Evolutionary conservation across 2,329 filamentous ascomycete genomes (phyloP), one percentile per base, ranked within the genome.

Genomic region (Zasmidium citrigriseum): DNA sequence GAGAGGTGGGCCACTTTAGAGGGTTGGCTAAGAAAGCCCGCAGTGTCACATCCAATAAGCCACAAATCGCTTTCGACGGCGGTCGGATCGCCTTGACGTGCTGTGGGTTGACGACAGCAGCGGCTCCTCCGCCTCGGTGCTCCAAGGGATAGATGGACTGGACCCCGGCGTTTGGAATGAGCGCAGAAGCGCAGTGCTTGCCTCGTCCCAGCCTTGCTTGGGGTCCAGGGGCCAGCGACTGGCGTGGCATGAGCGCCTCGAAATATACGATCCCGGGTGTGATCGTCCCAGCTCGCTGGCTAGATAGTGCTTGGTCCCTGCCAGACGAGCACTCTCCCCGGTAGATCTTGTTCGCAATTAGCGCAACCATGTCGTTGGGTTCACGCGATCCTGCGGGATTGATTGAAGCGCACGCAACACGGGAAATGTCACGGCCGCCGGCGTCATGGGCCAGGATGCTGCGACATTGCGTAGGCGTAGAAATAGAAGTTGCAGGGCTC

Each of bases 221-320:
- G n/a, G n/a, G n/a, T 41, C 7, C 14, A n/a, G 27, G 14, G 16
- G 34, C 34, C 34, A 4, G 18, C 34, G 34, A 41, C 7, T 41
- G 34, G 34, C 12, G 12, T 41, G 14, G 34, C 7, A n/a, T 41
- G 34, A 10, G 16, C 34, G 54, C 55, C 18, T 24, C 46, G 54
- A 45, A 54, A 54, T 50, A 49, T 41, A 53, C 27, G 24, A 60
- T 46, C 55, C 59, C 50, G 55, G 59, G 38, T 56, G 38, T 52
- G 59, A 64, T 60, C 55, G 45, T 56, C 57, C 62, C 62, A 62
- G 57, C 52, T 54, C 44, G 27, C 45, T 51, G 62, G 62, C 52
- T 45, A 46, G 52, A 60, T 29, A 38, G 52, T 57, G 59, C 62
- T 64, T 58, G 57, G 49, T n/a, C 50, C 54, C 52, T 62, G 57